Percentiles rank a stretch among this genome's conserved stretches.
Conservation (phyloP, 106 monocot species). For the Alisma plantagoaquatica region DNA sequence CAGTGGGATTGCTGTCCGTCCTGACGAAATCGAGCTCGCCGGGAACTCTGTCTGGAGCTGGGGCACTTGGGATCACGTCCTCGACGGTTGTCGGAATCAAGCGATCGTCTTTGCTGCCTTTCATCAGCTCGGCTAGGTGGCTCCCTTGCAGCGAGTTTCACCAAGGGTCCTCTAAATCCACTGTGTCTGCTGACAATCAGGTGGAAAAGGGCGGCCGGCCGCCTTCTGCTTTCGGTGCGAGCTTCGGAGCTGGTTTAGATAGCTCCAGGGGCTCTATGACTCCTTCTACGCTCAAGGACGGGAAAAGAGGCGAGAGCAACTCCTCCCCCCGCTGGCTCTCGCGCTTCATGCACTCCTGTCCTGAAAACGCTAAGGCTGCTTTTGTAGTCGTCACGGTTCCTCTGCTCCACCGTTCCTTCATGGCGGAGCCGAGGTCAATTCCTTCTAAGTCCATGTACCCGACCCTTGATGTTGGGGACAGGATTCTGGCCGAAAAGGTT, state of each 20-base stretch:
- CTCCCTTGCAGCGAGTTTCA: conserved; percentile 78
- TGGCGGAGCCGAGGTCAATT: conserved; percentile 28
- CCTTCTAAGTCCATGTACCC: conserved; percentile 28
- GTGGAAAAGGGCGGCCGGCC: conserved; percentile 5
- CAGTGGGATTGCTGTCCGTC: conserved; percentile 41
- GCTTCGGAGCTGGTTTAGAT: no score
- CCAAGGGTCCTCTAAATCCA: conserved; percentile 19
- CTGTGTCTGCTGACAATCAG: not conserved
- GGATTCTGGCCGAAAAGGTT: conserved; percentile 33
- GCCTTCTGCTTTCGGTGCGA: no score
- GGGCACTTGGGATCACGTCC: conserved; percentile 40
- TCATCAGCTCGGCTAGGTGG: conserved; percentile 60
- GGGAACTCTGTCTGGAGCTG: conserved; percentile 21
- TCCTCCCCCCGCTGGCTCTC: conserved; percentile 13
- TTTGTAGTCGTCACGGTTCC: conserved; percentile 23
- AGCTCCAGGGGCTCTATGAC: not conserved
- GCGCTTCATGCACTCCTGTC: conserved; percentile 11
- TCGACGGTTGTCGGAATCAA: conserved; percentile 36
- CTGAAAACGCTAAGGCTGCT: conserved; percentile 16
- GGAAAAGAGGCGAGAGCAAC: not conserved
- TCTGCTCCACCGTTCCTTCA: conserved; percentile 18
- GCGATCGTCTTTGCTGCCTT: conserved; percentile 56
- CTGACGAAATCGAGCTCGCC: conserved; percentile 20
- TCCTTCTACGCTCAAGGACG: conserved; percentile 1
- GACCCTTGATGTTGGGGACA: conserved; percentile 24